Evolutionary conservation across 345 rosid genomes (phyloP).

Genomic region (Camelina hispida): DNA sequence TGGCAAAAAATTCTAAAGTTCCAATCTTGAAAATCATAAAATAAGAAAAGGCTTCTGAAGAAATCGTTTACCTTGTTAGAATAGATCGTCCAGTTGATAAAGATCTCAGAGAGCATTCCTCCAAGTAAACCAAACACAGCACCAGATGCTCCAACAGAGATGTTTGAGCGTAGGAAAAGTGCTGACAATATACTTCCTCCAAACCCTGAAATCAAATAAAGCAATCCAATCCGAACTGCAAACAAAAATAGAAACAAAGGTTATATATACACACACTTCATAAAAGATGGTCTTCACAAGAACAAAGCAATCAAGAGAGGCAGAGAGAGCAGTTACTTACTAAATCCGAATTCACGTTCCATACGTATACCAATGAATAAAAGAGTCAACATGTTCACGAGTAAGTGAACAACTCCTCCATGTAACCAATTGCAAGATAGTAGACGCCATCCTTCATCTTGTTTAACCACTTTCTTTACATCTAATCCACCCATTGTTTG

Average conservation of each 20-base stretch:
- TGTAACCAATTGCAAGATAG: slow-evolving; percentile 90
- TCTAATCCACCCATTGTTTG: slow-evolving; percentile 80
- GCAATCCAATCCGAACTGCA: slow-evolving; percentile 75
- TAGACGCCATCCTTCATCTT: slow-evolving; percentile 83
- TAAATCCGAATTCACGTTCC: slow-evolving; percentile 90
- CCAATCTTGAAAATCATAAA: background rate
- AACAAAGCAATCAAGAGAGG: background rate
- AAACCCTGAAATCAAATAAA: slow-evolving; percentile 85
- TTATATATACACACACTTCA: background rate
- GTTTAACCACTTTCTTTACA: slow-evolving; percentile 63
- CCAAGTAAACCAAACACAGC: slow-evolving; percentile 96
- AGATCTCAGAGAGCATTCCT: slow-evolving; percentile 95
- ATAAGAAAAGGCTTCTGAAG: background rate
- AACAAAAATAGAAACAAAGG: slow-evolving; percentile 19
- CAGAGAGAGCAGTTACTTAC: slow-evolving; percentile 50
- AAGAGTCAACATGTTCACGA: slow-evolving; percentile 91
- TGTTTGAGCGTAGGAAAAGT: slow-evolving; percentile 72
- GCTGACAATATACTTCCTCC: slow-evolving; percentile 96
- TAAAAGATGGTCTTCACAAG: background rate
- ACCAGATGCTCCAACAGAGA: slow-evolving; percentile 99
- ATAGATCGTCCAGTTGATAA: slow-evolving; percentile 95
- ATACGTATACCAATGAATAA: slow-evolving; percentile 82
- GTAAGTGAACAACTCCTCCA: slow-evolving; percentile 81
- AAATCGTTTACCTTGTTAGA: slow-evolving; percentile 67
- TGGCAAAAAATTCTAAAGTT: slow-evolving; percentile 1